phyloP scores from a whole-genome alignment of 805 yeast genomes.

The Ogataea ramenticola region DNA sequence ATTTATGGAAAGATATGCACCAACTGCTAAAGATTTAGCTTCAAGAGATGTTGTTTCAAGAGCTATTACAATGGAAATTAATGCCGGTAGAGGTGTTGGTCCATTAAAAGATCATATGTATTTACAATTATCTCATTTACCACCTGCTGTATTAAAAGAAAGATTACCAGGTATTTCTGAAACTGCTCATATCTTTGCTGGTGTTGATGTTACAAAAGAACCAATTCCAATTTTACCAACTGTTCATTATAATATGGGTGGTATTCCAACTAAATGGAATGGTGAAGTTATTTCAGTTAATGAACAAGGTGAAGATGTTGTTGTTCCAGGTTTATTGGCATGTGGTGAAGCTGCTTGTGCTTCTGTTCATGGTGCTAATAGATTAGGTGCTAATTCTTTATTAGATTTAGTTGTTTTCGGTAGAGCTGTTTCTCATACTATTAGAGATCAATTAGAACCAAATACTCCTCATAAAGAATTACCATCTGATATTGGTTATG shows the following conservation, averaged over 20 bases:
- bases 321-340: conserved; percentile 89
- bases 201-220: conserved; percentile 98
- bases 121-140: conserved; percentile 90
- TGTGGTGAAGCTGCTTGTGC: conserved; percentile 99
- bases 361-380: conserved; percentile 98
- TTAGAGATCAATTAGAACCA: conserved; percentile 78
- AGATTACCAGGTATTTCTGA: conserved; percentile 99
- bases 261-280: conserved; percentile 96
- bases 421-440: conserved; percentile 94
- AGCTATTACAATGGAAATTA: conserved; percentile 97
- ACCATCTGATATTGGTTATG: conserved; percentile 82
- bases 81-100: conserved; percentile 99
- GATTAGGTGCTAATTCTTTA: conserved; percentile 97
- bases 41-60: conserved; percentile 97
- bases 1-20: conserved; percentile 99
- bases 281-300: conserved; percentile 88
- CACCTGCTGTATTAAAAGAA: conserved; percentile 85
- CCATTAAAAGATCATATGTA: conserved; percentile 91
- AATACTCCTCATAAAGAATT: conserved; percentile 79
- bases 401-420: conserved; percentile 96
- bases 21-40: conserved; percentile 96
- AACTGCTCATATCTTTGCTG: conserved; percentile 97
- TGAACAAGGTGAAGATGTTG: conserved; percentile 81
- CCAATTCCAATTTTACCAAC: conserved; percentile 98
- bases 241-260: conserved; percentile 99